phyloP scores from a whole-genome alignment of 2,329 filamentous ascomycete genomes.

The Verticillium longisporum region DNA sequence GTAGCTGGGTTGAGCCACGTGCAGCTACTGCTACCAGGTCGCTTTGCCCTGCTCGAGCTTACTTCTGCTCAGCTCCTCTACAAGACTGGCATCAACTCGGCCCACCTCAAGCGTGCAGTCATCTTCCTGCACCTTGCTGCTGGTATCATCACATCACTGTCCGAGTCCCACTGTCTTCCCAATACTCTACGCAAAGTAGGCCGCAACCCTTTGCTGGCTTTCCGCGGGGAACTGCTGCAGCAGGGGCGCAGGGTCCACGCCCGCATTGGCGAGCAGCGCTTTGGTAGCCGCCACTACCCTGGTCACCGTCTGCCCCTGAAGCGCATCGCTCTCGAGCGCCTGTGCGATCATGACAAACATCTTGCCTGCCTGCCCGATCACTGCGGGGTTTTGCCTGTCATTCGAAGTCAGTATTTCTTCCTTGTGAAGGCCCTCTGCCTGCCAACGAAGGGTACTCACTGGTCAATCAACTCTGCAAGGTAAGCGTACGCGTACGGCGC shows the following conservation, averaged over 20 bases:
- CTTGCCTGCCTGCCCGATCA: conserved; percentile 70
- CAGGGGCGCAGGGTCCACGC: conserved; percentile 68
- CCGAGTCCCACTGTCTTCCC: neutral
- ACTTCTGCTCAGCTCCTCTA: too few species aligned
- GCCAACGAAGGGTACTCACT: conserved; percentile 57
- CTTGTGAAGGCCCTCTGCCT: neutral
- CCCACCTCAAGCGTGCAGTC: neutral
- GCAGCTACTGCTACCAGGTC: too few species aligned
- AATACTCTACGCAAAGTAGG: conserved; percentile 60
- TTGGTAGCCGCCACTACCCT: conserved; percentile 75
- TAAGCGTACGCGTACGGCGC: conserved; percentile 95
- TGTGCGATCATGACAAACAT: conserved; percentile 81
- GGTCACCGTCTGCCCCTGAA: conserved; percentile 75
- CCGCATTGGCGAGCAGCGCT: conserved; percentile 64
- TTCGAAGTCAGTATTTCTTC: conserved; percentile 2
- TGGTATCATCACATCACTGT: neutral
- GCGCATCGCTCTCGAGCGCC: conserved; percentile 82
- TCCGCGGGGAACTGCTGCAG: conserved; percentile 71
- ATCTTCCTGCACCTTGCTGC: neutral
- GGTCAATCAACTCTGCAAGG: conserved; percentile 82
- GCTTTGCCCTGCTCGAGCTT: too few species aligned
- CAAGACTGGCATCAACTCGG: neutral
- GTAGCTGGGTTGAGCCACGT: too few species aligned
- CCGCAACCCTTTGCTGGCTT: conserved; percentile 72
- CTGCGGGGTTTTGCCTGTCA: conserved; percentile 73